Evolutionary conservation across 768 basidiomycete genomes (phyloP).

Genomic region (Rhodotorula graminis): DNA sequence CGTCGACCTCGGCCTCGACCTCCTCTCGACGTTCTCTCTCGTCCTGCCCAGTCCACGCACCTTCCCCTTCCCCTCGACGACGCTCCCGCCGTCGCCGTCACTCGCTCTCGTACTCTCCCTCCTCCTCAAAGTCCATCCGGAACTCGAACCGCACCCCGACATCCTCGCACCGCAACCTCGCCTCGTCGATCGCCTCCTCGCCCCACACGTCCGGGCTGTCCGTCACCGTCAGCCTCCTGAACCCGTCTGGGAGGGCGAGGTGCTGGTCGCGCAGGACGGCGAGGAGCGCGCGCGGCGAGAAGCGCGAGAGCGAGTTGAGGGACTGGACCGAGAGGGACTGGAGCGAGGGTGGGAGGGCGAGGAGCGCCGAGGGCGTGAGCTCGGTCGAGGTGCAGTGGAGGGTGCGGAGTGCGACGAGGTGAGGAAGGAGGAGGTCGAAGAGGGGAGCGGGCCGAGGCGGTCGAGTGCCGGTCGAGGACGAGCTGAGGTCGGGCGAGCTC

Average conservation of each 20-base stretch:
- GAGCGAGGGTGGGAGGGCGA: constrained; percentile 1
- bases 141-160: neutral
- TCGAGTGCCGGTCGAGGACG: neutral
- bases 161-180: neutral
- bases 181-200: neutral
- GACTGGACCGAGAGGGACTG: neutral
- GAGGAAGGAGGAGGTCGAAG: constrained; percentile 7
- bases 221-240: neutral
- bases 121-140: constrained; percentile 9
- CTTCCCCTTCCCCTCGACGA: too few species aligned
- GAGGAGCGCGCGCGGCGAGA: neutral
- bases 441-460: neutral
- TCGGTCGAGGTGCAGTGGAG: constrained; percentile 1
- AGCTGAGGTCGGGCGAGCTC: neutral
- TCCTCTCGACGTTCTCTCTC: too few species aligned
- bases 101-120: neutral
- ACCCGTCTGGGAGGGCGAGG: constrained; percentile 3
- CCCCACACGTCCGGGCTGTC: constrained; percentile 4
- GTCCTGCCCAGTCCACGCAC: too few species aligned
- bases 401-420: neutral
- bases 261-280: neutral
- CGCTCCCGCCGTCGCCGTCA: too few species aligned
- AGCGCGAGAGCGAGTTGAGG: neutral
- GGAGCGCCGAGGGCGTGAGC: neutral
- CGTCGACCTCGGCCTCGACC: too few species aligned